Conservation (phyloP, 1,284 basidiomycete species). For the Trichosporon ovoides region DNA sequence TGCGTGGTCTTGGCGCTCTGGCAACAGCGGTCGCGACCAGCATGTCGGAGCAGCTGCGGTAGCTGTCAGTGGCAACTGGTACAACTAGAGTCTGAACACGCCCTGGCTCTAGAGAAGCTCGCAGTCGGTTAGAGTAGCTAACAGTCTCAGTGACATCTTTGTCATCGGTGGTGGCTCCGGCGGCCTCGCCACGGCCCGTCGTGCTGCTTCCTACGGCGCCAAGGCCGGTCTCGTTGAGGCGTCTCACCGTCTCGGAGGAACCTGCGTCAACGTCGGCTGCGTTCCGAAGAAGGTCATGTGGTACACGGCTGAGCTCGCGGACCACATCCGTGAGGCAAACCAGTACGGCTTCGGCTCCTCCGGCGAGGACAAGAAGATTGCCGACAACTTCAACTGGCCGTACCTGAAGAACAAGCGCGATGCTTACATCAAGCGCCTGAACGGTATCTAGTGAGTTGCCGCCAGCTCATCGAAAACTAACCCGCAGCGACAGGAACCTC, state of each 20-base stretch:
- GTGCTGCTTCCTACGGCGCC: conserved; percentile 84
- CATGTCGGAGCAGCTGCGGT: too few species aligned
- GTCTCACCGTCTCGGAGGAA: conserved; percentile 75
- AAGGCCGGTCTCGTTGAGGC: conserved; percentile 88
- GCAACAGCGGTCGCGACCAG: too few species aligned
- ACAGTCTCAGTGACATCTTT: conserved; percentile 43
- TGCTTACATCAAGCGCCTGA: conserved; percentile 85
- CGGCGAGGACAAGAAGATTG: conserved; percentile 51
- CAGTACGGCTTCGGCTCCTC: conserved; percentile 69
- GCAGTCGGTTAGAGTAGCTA: too few species aligned
- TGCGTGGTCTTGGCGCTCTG: too few species aligned
- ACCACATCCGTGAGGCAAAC: conserved; percentile 67
- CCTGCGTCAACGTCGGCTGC: conserved; percentile 72
- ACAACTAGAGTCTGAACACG: too few species aligned
- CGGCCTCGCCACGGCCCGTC: conserved; percentile 54
- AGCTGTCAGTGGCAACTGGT: too few species aligned
- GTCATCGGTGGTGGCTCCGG: conserved; percentile 49
- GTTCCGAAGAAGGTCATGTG: conserved; percentile 80
- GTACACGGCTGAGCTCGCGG: conserved; percentile 91
- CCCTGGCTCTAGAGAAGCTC: too few species aligned
- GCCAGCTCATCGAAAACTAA: too few species aligned
- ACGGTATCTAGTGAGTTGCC: conserved; percentile 86
- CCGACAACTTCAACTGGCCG: conserved; percentile 75
- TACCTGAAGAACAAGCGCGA: conserved; percentile 91
- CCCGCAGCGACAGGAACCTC: conserved; percentile 64